Evolutionary conservation across 2,329 filamentous ascomycete species (phyloP).

Genomic region (Colletotrichum sp.): DNA sequence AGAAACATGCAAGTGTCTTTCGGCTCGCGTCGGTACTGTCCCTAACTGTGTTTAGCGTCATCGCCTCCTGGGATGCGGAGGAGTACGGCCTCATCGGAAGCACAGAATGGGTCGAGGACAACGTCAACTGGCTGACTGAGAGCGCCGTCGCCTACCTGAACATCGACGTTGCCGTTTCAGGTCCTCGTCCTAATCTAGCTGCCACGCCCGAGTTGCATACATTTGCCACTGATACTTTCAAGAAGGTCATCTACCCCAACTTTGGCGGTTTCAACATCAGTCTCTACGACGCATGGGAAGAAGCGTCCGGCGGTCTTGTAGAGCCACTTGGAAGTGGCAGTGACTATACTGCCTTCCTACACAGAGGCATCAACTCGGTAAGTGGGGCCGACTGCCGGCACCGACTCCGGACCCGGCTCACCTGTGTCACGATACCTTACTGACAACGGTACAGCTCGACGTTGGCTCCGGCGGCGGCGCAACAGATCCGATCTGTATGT

Average conservation of each 20-base stretch:
- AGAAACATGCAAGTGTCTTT: constrained; percentile 54
- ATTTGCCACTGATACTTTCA: constrained; percentile 65
- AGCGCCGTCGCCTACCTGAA: constrained; percentile 80
- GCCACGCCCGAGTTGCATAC: constrained; percentile 72
- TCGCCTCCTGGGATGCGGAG: constrained; percentile 74
- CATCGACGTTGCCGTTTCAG: constrained; percentile 71
- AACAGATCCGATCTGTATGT: constrained; percentile 23
- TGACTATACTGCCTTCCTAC: constrained; percentile 71
- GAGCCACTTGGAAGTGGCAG: constrained; percentile 67
- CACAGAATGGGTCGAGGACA: constrained; percentile 88
- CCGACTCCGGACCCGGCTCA: rapidly evolving
- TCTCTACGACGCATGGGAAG: constrained; percentile 45
- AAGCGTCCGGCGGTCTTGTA: constrained; percentile 38
- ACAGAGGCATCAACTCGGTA: constrained; percentile 48
- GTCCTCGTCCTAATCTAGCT: constrained; percentile 59
- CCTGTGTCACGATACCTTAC: constrained; percentile 33
- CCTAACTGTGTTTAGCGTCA: constrained; percentile 56
- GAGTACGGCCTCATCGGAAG: constrained; percentile 83
- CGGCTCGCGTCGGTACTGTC: not conserved
- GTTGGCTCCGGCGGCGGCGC: constrained; percentile 52
- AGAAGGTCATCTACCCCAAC: constrained; percentile 61
- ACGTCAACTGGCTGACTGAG: constrained; percentile 74
- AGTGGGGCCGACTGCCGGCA: not conserved
- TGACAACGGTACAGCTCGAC: constrained; percentile 52
- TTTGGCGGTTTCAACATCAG: constrained; percentile 55